phyloP scores from a whole-genome alignment of 176 grass and related monocot species.

The Echinochloa phyllopogon region DNA sequence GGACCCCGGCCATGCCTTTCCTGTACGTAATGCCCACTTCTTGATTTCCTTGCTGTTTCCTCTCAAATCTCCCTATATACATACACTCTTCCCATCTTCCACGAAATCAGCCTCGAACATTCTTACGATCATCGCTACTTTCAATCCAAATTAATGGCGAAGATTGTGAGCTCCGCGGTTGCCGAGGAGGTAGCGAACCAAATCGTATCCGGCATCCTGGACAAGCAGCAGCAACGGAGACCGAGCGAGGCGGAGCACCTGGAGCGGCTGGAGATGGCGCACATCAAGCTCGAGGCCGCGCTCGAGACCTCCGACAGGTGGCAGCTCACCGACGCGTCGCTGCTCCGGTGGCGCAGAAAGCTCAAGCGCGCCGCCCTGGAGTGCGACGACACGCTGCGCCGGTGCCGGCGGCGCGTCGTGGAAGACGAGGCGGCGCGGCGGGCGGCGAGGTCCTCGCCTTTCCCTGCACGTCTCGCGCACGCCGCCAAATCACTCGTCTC shows the following conservation, averaged over 20 bases:
- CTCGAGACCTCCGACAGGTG: slow-evolving; percentile 6
- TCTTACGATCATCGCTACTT: neutral
- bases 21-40: neutral
- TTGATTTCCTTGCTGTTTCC: neutral
- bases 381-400: slow-evolving; percentile 3
- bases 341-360: slow-evolving; percentile 24
- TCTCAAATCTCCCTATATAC: neutral
- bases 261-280: slow-evolving; percentile 28
- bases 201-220: neutral
- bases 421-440: neutral
- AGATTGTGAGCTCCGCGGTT: neutral
- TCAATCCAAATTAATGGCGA: neutral
- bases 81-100: neutral
- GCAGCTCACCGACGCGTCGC: neutral
- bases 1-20: neutral
- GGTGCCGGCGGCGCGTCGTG: neutral
- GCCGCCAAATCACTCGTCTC: neutral
- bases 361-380: slow-evolving; percentile 1
- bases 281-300: slow-evolving; percentile 9
- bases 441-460: neutral
- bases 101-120: neutral
- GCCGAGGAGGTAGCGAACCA: neutral
- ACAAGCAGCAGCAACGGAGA: neutral
- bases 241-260: neutral
- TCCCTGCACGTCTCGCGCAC: neutral